These are phyloP conservation scores for Lecanicillium sp. DNA, from an alignment of 2,329 filamentous ascomycete species.

Conservation along the genomic window DNA sequence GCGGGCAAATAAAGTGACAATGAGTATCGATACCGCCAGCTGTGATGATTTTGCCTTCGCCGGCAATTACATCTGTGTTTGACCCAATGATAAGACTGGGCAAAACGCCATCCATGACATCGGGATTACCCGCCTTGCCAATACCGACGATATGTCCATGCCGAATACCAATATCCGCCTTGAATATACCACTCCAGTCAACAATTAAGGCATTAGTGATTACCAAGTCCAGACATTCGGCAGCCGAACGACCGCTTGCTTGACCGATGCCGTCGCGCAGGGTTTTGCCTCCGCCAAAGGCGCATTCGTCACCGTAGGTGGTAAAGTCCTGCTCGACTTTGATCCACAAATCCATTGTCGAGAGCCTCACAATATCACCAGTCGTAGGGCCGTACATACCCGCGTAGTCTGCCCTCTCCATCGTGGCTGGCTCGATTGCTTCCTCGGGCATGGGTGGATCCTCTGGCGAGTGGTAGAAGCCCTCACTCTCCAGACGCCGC, in stretches of 20 bases:
- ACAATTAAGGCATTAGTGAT: conserved; percentile 86
- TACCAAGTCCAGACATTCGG: conserved; percentile 73
- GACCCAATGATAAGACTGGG: conserved; percentile 75
- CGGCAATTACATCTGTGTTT: conserved; percentile 87
- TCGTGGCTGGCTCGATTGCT: conserved; percentile 54
- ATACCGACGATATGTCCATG: conserved; percentile 79
- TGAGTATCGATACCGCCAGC: conserved; percentile 86
- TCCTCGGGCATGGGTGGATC: conserved; percentile 46
- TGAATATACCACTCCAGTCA: conserved; percentile 90
- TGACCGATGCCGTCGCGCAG: conserved; percentile 94
- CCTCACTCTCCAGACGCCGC: conserved; percentile 58
- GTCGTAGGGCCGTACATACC: conserved; percentile 91
- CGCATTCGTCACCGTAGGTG: conserved; percentile 84
- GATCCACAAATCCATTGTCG: conserved; percentile 83
- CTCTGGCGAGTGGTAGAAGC: conserved; percentile 72
- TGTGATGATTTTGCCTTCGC: conserved; percentile 84
- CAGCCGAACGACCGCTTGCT: conserved; percentile 67
- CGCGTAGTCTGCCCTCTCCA: conserved; percentile 74
- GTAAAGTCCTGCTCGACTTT: conserved; percentile 83
- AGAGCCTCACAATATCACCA: conserved; percentile 77
- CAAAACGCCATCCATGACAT: conserved; percentile 86
- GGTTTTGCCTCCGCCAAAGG: conserved; percentile 92
- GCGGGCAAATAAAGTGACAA: conserved; percentile 92
- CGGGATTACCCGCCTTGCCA: conserved; percentile 94
- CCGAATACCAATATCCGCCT: conserved; percentile 93